Conservation (phyloP, 2,329 filamentous ascomycete genomes). For the Meredithiella fracta region DNA sequence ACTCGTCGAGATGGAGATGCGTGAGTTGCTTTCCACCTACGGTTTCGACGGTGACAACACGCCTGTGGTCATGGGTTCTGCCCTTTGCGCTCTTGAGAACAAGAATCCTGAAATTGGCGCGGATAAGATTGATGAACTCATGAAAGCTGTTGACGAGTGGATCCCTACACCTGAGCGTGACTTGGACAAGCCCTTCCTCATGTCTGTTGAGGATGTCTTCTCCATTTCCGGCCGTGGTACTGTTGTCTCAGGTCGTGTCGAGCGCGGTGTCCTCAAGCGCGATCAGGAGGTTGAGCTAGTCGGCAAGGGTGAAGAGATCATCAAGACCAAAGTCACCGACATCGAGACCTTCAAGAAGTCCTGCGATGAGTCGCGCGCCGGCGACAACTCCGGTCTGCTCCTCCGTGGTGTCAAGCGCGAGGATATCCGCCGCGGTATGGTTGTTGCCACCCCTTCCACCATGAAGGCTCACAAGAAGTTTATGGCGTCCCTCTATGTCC, state of each 20-base stretch:
- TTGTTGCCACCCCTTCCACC: slow-evolving; percentile 66
- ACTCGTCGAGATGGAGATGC: slow-evolving; percentile 99
- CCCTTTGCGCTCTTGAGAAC: slow-evolving; percentile 81
- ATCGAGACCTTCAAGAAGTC: slow-evolving; percentile 99
- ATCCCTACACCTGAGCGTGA: slow-evolving; percentile 91
- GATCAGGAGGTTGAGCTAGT: slow-evolving; percentile 90
- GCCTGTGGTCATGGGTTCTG: slow-evolving; percentile 91
- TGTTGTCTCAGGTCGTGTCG: slow-evolving; percentile 89
- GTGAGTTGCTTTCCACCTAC: slow-evolving; percentile 81
- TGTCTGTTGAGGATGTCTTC: slow-evolving; percentile 92
- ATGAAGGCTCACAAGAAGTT: slow-evolving; percentile 84
- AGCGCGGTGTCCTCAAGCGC: slow-evolving; percentile 86
- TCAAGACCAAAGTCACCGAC: slow-evolving; percentile 99
- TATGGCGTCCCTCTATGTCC: slow-evolving; percentile 87
- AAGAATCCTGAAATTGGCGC: slow-evolving; percentile 75
- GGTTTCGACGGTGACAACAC: slow-evolving; percentile 97
- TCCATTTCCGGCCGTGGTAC: slow-evolving; percentile 88
- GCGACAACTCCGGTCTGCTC: slow-evolving; percentile 95
- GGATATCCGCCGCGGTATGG: slow-evolving; percentile 89
- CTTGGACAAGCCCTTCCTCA: slow-evolving; percentile 95
- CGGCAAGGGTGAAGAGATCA: slow-evolving; percentile 61
- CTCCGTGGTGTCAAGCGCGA: slow-evolving; percentile 93
- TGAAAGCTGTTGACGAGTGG: slow-evolving; percentile 82
- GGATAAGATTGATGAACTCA: slow-evolving; percentile 78
- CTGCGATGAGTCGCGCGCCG: slow-evolving; percentile 86